A percentile compares a stretch with the other conserved stretches of the same genome.
These are phyloP conservation scores for Diaporthe longicolla DNA, from an alignment of 2,329 filamentous ascomycete genomes.

Conservation along the genomic window DNA sequence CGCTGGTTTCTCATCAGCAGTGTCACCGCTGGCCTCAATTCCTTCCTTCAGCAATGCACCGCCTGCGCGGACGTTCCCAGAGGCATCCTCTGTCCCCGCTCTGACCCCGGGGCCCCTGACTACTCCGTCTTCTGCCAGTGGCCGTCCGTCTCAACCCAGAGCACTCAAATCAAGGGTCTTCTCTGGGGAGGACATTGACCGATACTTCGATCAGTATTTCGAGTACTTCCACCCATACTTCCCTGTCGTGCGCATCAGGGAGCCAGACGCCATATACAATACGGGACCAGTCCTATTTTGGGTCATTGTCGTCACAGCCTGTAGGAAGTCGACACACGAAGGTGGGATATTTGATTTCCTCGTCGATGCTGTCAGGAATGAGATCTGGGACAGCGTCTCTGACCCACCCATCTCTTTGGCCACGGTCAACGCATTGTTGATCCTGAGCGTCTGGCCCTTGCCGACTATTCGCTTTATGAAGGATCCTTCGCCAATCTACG, in stretches of 20 bases:
- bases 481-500: constrained; percentile 64
- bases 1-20: constrained; percentile 30
- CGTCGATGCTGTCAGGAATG: constrained; percentile 61
- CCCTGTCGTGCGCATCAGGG: constrained; percentile 63
- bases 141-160: constrained; percentile 55
- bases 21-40: constrained; percentile 42
- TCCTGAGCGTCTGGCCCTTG: constrained; percentile 66
- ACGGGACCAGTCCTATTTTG: constrained; percentile 66
- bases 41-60: constrained; percentile 44
- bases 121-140: constrained; percentile 47
- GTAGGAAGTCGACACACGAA: constrained; percentile 63
- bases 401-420: constrained; percentile 60
- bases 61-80: constrained; percentile 38
- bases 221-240: constrained; percentile 67
- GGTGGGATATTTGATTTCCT: constrained; percentile 59
- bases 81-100: constrained; percentile 33
- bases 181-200: constrained; percentile 67
- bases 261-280: constrained; percentile 66
- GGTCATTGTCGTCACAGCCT: constrained; percentile 66
- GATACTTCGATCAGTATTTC: constrained; percentile 70
- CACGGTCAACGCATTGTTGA: constrained; percentile 65
- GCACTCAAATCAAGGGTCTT: constrained; percentile 63
- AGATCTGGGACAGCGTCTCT: constrained; percentile 61
- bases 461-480: constrained; percentile 65
- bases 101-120: constrained; percentile 49